Evolutionary conservation across 78 protist genomes (phyloP), one percentile per base, ranked within the genome.

Genomic region (Isochrysis galbana): DNA sequence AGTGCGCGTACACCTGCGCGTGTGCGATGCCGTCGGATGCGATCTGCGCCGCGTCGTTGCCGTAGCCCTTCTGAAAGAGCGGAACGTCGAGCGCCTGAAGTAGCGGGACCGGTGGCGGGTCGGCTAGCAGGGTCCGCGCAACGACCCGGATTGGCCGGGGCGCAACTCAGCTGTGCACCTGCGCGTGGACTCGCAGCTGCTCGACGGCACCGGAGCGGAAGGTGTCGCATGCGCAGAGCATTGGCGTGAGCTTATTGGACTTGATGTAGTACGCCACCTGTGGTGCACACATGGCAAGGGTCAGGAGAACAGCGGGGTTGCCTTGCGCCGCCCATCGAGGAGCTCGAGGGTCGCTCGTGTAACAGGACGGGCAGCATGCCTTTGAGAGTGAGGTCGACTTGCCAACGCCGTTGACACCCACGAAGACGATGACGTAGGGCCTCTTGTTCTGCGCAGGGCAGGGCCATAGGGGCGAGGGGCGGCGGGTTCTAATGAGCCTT

Each of bases 201-300:
- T 98, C 99, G 39, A 98, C 97, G 0, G 99, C 99, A 34, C 99
- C 99, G 0, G 99, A 93, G 32, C 99, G 94, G 98, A 99, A 99
- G 5, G 99, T 99, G 95, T 99, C 99, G 91, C 99, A 98, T 3
- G 99, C 99, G 38, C 99, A 99, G 87, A 99, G 90, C 92, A 98
- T 19, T 55, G 98, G 98, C 48, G 55, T 54, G 69, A 91, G 3
- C 39, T 61, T 61, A 45, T 91, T 91, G n/a, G 47, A 29, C 48
- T 45, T 41, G 39, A 91, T 4, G 78, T 46, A 93, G 89, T 44
- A 93, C 55, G 92, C 83, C 25, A 91, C 89, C 89, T 80, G 87
- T 22, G n/a, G n/a, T n/a, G n/a, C n/a, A n/a, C n/a, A n/a, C n/a
- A n/a, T n/a, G n/a, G n/a, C n/a, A n/a, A n/a, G 84, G 41, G 84